Evolutionary conservation across 768 basidiomycete species (phyloP), one percentile per base, ranked within the genome.

Genomic region (Suillus clintonianus): DNA sequence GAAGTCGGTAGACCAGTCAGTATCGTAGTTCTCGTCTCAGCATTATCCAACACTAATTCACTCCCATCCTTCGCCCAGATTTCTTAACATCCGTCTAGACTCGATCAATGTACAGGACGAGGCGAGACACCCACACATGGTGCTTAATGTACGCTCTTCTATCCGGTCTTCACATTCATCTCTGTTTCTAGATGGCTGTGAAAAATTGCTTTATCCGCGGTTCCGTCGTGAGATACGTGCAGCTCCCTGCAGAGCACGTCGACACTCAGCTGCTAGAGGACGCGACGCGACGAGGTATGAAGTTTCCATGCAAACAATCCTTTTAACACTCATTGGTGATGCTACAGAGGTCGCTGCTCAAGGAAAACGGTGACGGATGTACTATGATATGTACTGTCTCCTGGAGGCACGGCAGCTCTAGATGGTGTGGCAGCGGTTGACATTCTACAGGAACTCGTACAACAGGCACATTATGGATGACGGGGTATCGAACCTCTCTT

Each of bases 181-280:
- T 39, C 14, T 51, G 62, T 19, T 53, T 41, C 41, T 69, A 99
- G 97, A 95, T 98, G 89, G 95, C 97, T 0, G 95, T 99, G 48
- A 97, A 96, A 81, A 99, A 99, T 77, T 97, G 95, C 76, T 99
- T 99, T 74, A 99, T 99, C 70, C 90, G 97, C 48, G 97, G 97
- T 66, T 97, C 95, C 19, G 97, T 99, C 15, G 96, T 99, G 59
- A 91, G 97, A 68, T 99, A 99, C 71, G 97, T 99, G 22, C 94
- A 97, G 74, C 82, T 99, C 61, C 94, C 95, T 3, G 88, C 93
- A 30, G 90, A 92, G 66, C 91, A 92, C 65, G 94, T 99, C 63
- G 97, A 99, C 76, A 97, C 95, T 2, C 95, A 96, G 68, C 78
- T 99, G 59, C 76, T 99, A 45, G 97, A 99, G 78, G 97, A 99